phyloP scores from a whole-genome alignment of 257 asterid species.

The Salvia miltiorrhiza region DNA sequence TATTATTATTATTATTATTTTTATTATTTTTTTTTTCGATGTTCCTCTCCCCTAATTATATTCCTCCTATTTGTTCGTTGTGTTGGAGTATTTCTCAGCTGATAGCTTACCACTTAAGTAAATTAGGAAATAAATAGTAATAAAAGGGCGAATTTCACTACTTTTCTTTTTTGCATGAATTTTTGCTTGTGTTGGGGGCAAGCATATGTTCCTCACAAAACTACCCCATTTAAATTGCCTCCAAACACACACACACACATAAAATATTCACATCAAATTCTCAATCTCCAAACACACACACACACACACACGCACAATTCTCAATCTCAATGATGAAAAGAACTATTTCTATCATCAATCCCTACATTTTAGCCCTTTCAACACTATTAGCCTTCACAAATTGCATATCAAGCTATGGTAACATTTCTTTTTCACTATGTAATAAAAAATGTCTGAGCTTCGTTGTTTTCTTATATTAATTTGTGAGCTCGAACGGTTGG shows the following conservation, averaged over 20 bases:
- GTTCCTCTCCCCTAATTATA: not conserved
- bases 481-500: no score
- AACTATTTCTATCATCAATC: not conserved
- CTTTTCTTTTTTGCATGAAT: constrained; percentile 1
- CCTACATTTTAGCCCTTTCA: constrained; percentile 12
- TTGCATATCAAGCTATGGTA: constrained; percentile 15
- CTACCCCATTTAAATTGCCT: not conserved
- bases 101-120: not conserved
- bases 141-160: not conserved
- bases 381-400: constrained; percentile 10
- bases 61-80: not conserved
- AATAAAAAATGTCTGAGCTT: not conserved
- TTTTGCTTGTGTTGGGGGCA: constrained; percentile 25
- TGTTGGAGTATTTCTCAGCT: not conserved
- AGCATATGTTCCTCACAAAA: constrained; percentile 22
- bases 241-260: not conserved
- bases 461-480: no score
- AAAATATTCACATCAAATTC: not conserved
- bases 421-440: not conserved
- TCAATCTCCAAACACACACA: not conserved
- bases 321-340: no score
- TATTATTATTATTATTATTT: no score
- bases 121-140: constrained; percentile 4
- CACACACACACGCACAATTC: not conserved
- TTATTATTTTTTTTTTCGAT: no score